Percentiles rank a stretch among this genome's conserved stretches.
These are phyloP conservation scores for Ceratocystis smalleyi DNA, from an alignment of 2,329 filamentous ascomycete species.

Conservation along the genomic window DNA sequence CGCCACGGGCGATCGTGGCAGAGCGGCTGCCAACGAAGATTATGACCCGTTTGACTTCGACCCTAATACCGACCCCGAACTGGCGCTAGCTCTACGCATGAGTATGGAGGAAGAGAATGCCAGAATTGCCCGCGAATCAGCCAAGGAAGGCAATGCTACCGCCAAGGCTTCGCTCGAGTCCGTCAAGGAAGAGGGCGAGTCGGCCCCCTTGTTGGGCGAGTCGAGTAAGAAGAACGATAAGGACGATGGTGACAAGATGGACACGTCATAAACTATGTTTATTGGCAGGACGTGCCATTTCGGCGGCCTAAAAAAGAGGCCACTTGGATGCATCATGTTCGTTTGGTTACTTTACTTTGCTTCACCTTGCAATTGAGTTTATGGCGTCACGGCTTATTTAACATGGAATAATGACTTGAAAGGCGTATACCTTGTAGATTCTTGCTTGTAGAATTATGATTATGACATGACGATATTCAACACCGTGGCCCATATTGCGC, in stretches of 20 bases:
- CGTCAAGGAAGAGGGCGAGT: slow-evolving; percentile 66
- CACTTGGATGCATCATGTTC: slow-evolving; percentile 1
- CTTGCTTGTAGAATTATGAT: not conserved
- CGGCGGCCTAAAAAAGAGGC: not conserved
- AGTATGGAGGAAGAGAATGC: slow-evolving; percentile 97
- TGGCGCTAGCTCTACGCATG: slow-evolving; percentile 89
- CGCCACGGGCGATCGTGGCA: slow-evolving; percentile 35
- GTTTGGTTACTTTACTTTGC: slow-evolving; percentile 4
- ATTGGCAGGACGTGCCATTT: not conserved
- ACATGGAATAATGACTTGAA: not conserved
- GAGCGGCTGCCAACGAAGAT: slow-evolving; percentile 41
- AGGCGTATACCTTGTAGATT: not conserved
- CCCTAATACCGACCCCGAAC: slow-evolving; percentile 77
- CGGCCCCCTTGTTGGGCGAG: slow-evolving; percentile 25
- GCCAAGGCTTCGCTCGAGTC: slow-evolving; percentile 61
- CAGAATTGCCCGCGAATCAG: slow-evolving; percentile 51
- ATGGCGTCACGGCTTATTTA: slow-evolving; percentile 12
- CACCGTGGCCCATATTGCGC: not conserved
- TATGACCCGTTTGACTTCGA: slow-evolving; percentile 58
- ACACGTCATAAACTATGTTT: slow-evolving; percentile 49
- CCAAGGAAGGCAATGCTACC: slow-evolving; percentile 48
- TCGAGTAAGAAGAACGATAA: slow-evolving; percentile 32
- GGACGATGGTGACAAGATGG: slow-evolving; percentile 64
- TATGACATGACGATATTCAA: not conserved
- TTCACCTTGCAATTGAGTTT: slow-evolving; percentile 9